These are phyloP conservation scores for Cytospora paraplurivora DNA, from an alignment of 2,329 filamentous ascomycete genomes.

Conservation along the genomic window DNA sequence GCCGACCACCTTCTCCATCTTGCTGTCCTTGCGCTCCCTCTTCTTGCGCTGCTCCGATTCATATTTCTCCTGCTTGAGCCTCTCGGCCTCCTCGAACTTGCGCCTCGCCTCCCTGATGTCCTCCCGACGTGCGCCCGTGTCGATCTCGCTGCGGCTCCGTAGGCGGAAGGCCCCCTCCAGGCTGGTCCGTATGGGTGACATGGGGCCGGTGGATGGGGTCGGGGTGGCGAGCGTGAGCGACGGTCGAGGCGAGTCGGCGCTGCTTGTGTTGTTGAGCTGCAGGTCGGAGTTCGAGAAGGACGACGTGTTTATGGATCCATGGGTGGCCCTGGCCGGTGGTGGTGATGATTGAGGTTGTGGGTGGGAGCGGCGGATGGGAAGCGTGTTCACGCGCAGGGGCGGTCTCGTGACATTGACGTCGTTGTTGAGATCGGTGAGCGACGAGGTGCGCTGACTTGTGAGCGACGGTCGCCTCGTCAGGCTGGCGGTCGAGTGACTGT, in stretches of 20 bases:
- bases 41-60: constrained; percentile 60
- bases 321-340: constrained; percentile 41
- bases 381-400: constrained; percentile 26
- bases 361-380: constrained; percentile 33
- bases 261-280: constrained; percentile 40
- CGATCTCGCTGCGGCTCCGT: constrained; percentile 62
- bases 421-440: constrained; percentile 25
- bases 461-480: constrained; percentile 42
- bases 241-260: constrained; percentile 34
- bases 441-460: constrained; percentile 39
- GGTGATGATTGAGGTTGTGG: constrained; percentile 21
- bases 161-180: constrained; percentile 62
- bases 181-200: constrained; percentile 59
- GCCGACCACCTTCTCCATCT: constrained; percentile 48
- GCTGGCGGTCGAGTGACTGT: constrained; percentile 34
- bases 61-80: constrained; percentile 63
- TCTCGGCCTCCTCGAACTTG: constrained; percentile 65
- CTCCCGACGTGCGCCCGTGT: constrained; percentile 56
- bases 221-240: constrained; percentile 32
- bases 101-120: constrained; percentile 63
- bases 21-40: constrained; percentile 58
- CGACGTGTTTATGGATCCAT: constrained; percentile 24
- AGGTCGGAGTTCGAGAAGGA: constrained; percentile 46
- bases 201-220: constrained; percentile 42
- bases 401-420: constrained; percentile 18